These are phyloP conservation scores for Entonaema liquescens DNA, from an alignment of 495 filamentous ascomycete genomes.

Conservation along the genomic window DNA sequence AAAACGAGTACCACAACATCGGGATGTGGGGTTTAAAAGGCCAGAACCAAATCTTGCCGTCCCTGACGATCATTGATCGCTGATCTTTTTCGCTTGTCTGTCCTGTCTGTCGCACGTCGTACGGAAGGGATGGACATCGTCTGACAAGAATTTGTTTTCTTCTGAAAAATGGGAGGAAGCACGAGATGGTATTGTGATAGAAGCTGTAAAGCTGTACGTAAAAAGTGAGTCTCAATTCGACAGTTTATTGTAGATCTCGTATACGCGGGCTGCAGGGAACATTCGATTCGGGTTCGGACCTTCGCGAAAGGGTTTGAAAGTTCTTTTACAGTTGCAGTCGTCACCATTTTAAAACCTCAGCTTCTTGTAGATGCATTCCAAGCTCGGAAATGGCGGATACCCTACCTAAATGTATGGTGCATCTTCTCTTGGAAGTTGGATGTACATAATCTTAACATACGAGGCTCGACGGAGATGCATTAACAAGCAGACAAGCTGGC, in stretches of 20 bases:
- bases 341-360: slow-evolving; percentile 26
- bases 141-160: not conserved
- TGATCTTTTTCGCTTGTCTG: slow-evolving; percentile 11
- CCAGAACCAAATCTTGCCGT: slow-evolving; percentile 30
- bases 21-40: slow-evolving; percentile 22
- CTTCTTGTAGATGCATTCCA: slow-evolving; percentile 15
- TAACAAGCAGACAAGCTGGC: slow-evolving; percentile 27
- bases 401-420: not conserved
- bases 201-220: not conserved
- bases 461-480: slow-evolving; percentile 28
- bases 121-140: not conserved
- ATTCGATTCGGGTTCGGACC: not conserved
- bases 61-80: slow-evolving; percentile 38
- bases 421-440: not conserved
- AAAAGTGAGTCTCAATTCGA: not conserved
- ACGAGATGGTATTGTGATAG: slow-evolving; percentile 2
- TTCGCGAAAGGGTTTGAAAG: not conserved
- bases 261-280: not conserved
- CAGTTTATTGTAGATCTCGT: not conserved
- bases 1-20: slow-evolving; percentile 19
- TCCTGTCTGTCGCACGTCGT: not conserved
- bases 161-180: not conserved
- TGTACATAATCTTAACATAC: slow-evolving; percentile 39
- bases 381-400: slow-evolving; percentile 32
- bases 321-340: not conserved